Evolutionary conservation across 2,329 filamentous ascomycete genomes (phyloP).

Genomic region (Colletotrichum coccodes): DNA sequence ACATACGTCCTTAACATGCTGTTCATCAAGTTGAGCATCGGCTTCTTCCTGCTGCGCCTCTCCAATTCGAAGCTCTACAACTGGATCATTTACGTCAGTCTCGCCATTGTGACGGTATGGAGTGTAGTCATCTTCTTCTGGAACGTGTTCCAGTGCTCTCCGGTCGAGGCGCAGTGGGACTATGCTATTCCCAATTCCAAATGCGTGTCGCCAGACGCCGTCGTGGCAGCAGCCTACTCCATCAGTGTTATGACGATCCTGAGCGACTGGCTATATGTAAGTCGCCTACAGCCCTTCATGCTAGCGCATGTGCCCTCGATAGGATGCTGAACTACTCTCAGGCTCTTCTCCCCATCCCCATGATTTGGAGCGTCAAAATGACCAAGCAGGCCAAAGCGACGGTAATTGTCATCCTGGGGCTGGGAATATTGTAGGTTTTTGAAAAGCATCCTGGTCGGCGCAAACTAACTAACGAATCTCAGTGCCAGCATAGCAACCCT

Average conservation of each 20-base stretch:
- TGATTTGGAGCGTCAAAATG: conserved; percentile 66
- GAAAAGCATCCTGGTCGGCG: too few species aligned
- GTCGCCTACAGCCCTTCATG: conserved; percentile 21
- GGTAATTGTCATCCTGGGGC: conserved; percentile 58
- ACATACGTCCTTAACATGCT: conserved; percentile 65
- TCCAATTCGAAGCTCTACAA: conserved; percentile 57
- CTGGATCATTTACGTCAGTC: conserved; percentile 56
- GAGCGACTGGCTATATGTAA: conserved; percentile 64
- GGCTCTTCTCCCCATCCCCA: conserved; percentile 62
- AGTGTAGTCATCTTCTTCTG: conserved; percentile 61
- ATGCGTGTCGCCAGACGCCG: conserved; percentile 55
- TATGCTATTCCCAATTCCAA: conserved; percentile 54
- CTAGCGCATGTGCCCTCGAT: background rate
- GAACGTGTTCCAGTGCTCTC: conserved; percentile 62
- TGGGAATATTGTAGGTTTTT: conserved; percentile 60
- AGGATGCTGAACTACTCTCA: conserved; percentile 33
- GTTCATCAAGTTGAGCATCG: conserved; percentile 67
- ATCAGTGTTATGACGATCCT: conserved; percentile 62
- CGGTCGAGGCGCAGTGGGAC: conserved; percentile 63
- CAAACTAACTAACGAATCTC: background rate
- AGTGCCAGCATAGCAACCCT: conserved; percentile 66
- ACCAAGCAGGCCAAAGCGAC: conserved; percentile 61
- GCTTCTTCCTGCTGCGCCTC: conserved; percentile 61
- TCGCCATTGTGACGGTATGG: conserved; percentile 58
- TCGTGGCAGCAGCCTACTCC: conserved; percentile 61